Evolutionary conservation across 495 filamentous ascomycete genomes (phyloP).

Genomic region (Sphaerosporella brunnea): DNA sequence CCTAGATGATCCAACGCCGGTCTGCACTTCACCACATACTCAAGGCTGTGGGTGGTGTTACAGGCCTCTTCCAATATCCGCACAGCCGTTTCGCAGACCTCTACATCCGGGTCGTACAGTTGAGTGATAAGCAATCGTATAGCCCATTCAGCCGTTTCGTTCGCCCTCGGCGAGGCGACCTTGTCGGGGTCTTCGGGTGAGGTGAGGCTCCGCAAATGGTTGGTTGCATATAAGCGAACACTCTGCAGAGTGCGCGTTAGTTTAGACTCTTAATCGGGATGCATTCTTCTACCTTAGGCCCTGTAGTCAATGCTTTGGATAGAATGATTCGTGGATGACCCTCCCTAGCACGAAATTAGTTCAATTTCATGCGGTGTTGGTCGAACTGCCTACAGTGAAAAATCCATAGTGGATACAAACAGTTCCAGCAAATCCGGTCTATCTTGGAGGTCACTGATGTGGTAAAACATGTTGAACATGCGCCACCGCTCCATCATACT

Average conservation of each 20-base stretch:
- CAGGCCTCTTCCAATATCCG: conserved; percentile 96
- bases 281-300: conserved; percentile 44
- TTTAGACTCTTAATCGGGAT: background rate
- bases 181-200: conserved; percentile 13
- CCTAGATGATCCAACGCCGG: conserved; percentile 93
- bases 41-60: conserved; percentile 71
- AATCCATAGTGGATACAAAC: conserved; percentile 80
- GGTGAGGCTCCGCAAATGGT: conserved; percentile 25
- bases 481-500: conserved; percentile 85
- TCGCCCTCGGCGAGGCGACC: conserved; percentile 14
- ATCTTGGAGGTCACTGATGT: conserved; percentile 77
- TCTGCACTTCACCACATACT: conserved; percentile 89
- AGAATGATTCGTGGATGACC: conserved; percentile 83
- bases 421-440: conserved; percentile 79
- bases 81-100: conserved; percentile 87
- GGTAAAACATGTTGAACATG: conserved; percentile 98
- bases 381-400: conserved; percentile 46
- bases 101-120: conserved; percentile 88
- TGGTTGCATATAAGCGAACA: conserved; percentile 24
- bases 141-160: conserved; percentile 65
- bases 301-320: conserved; percentile 79
- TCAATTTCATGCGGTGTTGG: too few species aligned
- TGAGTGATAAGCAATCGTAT: conserved; percentile 92
- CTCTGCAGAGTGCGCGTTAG: conserved; percentile 13
- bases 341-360: conserved; percentile 28